These are phyloP conservation scores for Volvariella volvacea DNA, from an alignment of 1,284 basidiomycete species.

Conservation along the genomic window DNA sequence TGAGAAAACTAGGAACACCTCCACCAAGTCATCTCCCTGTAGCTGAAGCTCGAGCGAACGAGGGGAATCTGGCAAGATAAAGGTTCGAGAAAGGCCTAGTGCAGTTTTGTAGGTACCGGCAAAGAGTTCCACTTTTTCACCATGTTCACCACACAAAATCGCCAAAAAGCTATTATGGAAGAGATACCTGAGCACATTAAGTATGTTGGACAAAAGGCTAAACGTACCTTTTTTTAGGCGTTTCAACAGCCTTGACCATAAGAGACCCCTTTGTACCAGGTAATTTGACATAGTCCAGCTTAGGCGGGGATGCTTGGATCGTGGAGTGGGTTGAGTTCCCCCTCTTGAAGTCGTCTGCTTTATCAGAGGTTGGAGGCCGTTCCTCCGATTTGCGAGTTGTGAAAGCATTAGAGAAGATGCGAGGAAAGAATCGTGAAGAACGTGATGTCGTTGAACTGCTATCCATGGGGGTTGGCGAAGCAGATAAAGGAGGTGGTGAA, in stretches of 20 bases:
- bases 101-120: conserved; percentile 81
- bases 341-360: conserved; percentile 23
- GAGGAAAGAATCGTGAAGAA: conserved; percentile 60
- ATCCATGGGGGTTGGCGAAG: conserved; percentile 19
- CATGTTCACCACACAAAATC: conserved; percentile 84
- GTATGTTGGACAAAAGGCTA: conserved; percentile 4
- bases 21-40: conserved; percentile 87
- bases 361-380: conserved; percentile 25
- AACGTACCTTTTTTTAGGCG: conserved; percentile 75
- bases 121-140: conserved; percentile 88
- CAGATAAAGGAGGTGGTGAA: conserved; percentile 17
- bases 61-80: conserved; percentile 84
- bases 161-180: conserved; percentile 63
- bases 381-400: conserved; percentile 53
- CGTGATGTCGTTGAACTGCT: conserved; percentile 24
- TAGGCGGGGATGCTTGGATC: conserved; percentile 63
- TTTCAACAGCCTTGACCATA: conserved; percentile 79
- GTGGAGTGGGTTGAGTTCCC: conserved; percentile 27
- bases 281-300: conserved; percentile 83
- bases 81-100: conserved; percentile 74
- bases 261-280: conserved; percentile 84
- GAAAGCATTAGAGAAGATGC: conserved; percentile 63
- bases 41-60: conserved; percentile 78
- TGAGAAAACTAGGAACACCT: conserved; percentile 81
- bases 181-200: background rate